A percentile compares a stretch with the other conserved stretches of the same genome.
phyloP scores from a whole-genome alignment of 345 rosid species.

The Salix caprea region DNA sequence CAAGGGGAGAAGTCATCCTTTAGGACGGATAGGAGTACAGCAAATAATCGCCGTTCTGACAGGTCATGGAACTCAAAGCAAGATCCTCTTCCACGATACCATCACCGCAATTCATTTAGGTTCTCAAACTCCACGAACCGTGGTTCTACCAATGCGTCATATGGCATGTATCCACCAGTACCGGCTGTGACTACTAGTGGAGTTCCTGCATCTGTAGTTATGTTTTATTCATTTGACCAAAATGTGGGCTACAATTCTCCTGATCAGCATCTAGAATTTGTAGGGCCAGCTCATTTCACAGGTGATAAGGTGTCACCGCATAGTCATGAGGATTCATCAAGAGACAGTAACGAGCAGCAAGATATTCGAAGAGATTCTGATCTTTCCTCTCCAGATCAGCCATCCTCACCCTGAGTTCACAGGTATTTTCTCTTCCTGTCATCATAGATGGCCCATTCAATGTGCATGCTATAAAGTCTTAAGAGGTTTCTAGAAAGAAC shows the following conservation, averaged over 20 bases:
- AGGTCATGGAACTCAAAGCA: slow-evolving; percentile 57
- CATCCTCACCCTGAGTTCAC: slow-evolving; percentile 2
- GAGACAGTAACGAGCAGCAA: background rate
- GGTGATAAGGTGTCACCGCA: slow-evolving; percentile 1
- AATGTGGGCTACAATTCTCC: slow-evolving; percentile 11
- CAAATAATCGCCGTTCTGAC: slow-evolving; percentile 48
- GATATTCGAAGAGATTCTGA: slow-evolving; percentile 1
- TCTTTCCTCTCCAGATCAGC: slow-evolving; percentile 9
- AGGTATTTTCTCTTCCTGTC: slow-evolving; percentile 4
- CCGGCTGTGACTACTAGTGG: slow-evolving; percentile 2
- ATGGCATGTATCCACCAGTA: slow-evolving; percentile 8
- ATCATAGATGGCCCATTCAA: background rate
- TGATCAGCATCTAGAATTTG: slow-evolving; percentile 18
- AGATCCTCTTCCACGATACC: slow-evolving; percentile 46
- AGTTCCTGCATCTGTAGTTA: slow-evolving; percentile 12
- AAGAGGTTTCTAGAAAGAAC: background rate
- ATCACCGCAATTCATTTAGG: slow-evolving; percentile 49
- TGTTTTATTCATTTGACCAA: slow-evolving; percentile 13
- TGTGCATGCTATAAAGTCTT: background rate
- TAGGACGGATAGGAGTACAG: slow-evolving; percentile 44
- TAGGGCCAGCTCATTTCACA: slow-evolving; percentile 7
- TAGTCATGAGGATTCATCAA: background rate
- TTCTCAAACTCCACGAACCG: slow-evolving; percentile 40
- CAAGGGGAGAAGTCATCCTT: slow-evolving; percentile 54
- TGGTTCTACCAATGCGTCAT: slow-evolving; percentile 2